A percentile compares a stretch with the other conserved stretches of the same genome.
Evolutionary conservation across 371 early-diverging fungal species (phyloP).

Genomic region (Mycotypha africana): DNA sequence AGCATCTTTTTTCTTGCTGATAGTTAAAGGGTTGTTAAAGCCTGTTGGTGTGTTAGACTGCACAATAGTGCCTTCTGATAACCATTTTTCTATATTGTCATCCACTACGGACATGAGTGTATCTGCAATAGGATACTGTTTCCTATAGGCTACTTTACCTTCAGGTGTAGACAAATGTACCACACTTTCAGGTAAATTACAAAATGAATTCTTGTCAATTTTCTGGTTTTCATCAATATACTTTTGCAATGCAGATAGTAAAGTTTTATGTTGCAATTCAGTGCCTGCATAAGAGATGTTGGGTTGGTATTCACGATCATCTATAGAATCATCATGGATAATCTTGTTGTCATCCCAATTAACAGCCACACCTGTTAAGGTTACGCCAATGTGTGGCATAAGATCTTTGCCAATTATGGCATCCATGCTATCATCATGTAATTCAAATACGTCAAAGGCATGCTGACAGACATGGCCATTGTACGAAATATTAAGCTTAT

Average conservation of each 20-base stretch:
- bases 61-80: constrained; percentile 1
- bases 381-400: constrained; percentile 1
- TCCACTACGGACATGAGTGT: neutral
- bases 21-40: constrained; percentile 8
- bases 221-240: neutral
- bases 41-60: neutral
- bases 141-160: neutral
- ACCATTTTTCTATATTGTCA: constrained; percentile 1
- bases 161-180: constrained; percentile 1
- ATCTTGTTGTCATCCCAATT: neutral
- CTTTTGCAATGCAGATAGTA: neutral
- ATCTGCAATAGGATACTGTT: constrained; percentile 6
- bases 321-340: neutral
- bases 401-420: constrained; percentile 5
- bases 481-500: too few species aligned
- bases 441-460: too few species aligned
- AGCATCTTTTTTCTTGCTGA: constrained; percentile 5
- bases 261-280: constrained; percentile 1
- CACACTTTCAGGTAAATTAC: constrained; percentile 1
- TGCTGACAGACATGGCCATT: too few species aligned
- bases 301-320: constrained; percentile 5
- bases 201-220: neutral
- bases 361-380: constrained; percentile 2
- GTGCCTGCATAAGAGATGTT: constrained; percentile 2
- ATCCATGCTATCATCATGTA: neutral